Evolutionary conservation across 495 filamentous ascomycete genomes (phyloP).

Genomic region (Penicillium samsonianum): DNA sequence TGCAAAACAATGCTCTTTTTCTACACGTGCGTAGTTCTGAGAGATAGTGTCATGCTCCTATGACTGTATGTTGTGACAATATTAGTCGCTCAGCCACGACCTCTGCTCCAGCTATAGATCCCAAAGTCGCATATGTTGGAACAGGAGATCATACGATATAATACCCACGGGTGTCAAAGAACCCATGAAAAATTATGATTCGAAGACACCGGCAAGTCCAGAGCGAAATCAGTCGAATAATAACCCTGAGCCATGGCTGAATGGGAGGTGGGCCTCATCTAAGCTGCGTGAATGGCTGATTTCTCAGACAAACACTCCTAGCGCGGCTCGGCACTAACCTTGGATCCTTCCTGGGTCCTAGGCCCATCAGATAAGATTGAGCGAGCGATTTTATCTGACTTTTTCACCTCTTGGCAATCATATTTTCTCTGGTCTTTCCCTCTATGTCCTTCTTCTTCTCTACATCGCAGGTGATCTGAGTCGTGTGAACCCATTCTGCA

Average conservation of each 20-base stretch:
- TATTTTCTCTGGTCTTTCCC: not conserved
- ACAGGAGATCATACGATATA: not conserved
- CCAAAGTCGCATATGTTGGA: not conserved
- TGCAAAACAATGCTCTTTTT: not conserved
- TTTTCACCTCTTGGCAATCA: not conserved
- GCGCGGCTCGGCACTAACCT: not conserved
- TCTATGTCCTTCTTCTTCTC: not conserved
- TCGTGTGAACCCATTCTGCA: not conserved
- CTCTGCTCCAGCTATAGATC: not conserved
- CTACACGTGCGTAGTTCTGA: not conserved
- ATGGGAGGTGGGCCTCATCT: not conserved
- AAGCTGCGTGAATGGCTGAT: not conserved
- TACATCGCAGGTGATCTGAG: not conserved
- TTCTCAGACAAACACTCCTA: not conserved
- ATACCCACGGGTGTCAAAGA: not conserved
- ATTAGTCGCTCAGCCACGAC: not conserved
- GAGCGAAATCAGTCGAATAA: not conserved
- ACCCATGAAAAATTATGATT: too few relatives aligned
- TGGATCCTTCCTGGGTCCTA: not conserved
- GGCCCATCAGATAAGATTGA: conserved; percentile 14
- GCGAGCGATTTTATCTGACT: not conserved
- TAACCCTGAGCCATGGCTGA: not conserved
- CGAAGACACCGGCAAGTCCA: too few relatives aligned
- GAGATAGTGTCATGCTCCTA: not conserved
- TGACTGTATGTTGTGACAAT: not conserved